Conservation (phyloP, 2,329 filamentous ascomycete species). For the Didymellaceae sp. region DNA sequence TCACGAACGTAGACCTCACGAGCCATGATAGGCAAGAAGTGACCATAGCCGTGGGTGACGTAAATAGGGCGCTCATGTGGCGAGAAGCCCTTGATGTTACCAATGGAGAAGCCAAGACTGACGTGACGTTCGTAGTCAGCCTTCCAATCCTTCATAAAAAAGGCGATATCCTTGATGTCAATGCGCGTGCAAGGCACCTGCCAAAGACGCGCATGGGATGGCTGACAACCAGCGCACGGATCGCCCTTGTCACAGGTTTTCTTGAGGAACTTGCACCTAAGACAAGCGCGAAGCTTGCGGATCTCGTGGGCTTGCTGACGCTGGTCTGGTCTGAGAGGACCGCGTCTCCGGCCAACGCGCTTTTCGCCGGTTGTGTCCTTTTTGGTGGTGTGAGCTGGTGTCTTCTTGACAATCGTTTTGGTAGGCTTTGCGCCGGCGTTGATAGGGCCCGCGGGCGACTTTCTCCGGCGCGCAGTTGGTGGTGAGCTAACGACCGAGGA, state of each 20-base stretch:
- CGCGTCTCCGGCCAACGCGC: conserved; percentile 88
- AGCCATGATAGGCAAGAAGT: conserved; percentile 89
- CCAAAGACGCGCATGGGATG: conserved; percentile 93
- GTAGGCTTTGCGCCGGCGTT: conserved; percentile 69
- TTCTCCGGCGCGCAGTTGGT: conserved; percentile 68
- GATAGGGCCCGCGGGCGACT: conserved; percentile 61
- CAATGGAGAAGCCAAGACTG: conserved; percentile 84
- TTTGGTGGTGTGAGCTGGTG: conserved; percentile 70
- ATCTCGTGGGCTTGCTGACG: conserved; percentile 97
- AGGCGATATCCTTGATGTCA: conserved; percentile 97
- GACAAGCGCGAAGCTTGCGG: conserved; percentile 88
- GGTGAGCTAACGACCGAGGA: conserved; percentile 61
- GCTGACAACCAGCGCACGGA: conserved; percentile 93
- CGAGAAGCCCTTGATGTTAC: conserved; percentile 88
- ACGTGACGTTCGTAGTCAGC: conserved; percentile 94
- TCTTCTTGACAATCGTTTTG: conserved; percentile 83
- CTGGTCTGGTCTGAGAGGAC: conserved; percentile 89
- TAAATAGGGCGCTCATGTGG: conserved; percentile 72
- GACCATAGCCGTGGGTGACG: conserved; percentile 96
- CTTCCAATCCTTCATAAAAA: conserved; percentile 99
- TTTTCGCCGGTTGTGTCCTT: conserved; percentile 82
- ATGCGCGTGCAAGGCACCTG: conserved; percentile 97
- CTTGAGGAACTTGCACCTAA: conserved; percentile 98
- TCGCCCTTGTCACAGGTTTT: conserved; percentile 99
- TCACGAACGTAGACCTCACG: conserved; percentile 92